Conservation (phyloP, 345 rosid species). For the Cardamine resedifolia region DNA sequence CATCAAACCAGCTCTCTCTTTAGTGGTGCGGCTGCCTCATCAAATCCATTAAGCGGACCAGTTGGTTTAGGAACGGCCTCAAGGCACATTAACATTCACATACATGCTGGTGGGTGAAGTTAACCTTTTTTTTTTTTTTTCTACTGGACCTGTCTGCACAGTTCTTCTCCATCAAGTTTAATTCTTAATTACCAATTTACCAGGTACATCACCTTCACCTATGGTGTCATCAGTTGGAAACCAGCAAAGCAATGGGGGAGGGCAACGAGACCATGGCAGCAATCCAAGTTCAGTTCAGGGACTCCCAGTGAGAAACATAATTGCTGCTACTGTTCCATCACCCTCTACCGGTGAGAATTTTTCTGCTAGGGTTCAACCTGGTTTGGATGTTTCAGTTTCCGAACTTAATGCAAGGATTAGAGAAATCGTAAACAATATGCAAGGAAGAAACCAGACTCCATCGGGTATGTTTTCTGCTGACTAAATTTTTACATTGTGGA, state of each 20-base stretch:
- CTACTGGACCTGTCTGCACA: not conserved
- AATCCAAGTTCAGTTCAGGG: constrained; percentile 43
- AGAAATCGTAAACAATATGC: constrained; percentile 44
- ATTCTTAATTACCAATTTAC: constrained; percentile 32
- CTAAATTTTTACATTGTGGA: not conserved
- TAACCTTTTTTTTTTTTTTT: not conserved
- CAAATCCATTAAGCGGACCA: constrained; percentile 52
- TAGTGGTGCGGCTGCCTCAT: constrained; percentile 51
- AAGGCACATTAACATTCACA: constrained; percentile 86
- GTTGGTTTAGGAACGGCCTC: constrained; percentile 68
- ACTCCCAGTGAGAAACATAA: constrained; percentile 49
- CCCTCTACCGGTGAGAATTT: constrained; percentile 39
- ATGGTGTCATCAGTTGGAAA: constrained; percentile 53
- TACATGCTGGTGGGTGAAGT: constrained; percentile 81
- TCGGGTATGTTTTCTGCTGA: constrained; percentile 47
- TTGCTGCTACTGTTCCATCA: constrained; percentile 51
- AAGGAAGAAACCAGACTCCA: constrained; percentile 50
- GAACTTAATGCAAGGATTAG: constrained; percentile 56
- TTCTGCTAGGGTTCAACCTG: constrained; percentile 45
- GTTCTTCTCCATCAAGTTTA: constrained; percentile 14
- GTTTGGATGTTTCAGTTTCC: constrained; percentile 30
- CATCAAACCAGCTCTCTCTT: constrained; percentile 75
- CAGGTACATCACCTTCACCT: constrained; percentile 61
- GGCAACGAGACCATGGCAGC: constrained; percentile 52
- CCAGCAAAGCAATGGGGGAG: constrained; percentile 48